Evolutionary conservation across 2,329 filamentous ascomycete genomes (phyloP).

Genomic region (Fonsecaea multimorphosa): DNA sequence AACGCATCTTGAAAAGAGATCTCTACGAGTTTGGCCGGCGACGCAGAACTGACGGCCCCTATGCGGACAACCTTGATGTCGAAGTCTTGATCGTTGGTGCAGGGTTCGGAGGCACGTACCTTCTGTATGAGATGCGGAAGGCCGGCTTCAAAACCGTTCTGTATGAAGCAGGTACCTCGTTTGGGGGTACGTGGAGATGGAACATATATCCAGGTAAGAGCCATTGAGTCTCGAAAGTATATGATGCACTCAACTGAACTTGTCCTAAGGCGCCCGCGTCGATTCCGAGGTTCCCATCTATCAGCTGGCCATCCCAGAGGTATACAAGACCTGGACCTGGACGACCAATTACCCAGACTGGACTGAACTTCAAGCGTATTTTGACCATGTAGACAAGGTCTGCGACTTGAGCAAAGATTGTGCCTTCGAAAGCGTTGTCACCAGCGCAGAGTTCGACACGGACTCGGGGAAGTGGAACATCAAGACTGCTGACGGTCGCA

Average conservation of each 20-base stretch:
- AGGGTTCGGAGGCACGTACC: constrained; percentile 54
- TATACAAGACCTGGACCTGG: constrained; percentile 48
- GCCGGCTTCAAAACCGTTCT: constrained; percentile 57
- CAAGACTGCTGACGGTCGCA: constrained; percentile 49
- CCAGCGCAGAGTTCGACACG: constrained; percentile 50
- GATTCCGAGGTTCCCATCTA: constrained; percentile 57
- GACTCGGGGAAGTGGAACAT: constrained; percentile 52
- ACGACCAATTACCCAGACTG: constrained; percentile 45
- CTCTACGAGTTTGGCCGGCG: constrained; percentile 32
- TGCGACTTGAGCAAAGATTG: constrained; percentile 54
- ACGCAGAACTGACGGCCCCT: constrained; percentile 30
- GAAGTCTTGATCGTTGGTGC: constrained; percentile 44
- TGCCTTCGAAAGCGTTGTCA: constrained; percentile 53
- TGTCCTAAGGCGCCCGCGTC: constrained; percentile 51
- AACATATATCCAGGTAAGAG: constrained; percentile 45
- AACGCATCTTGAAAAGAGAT: constrained; percentile 30
- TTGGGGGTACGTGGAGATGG: constrained; percentile 49
- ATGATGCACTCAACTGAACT: not conserved
- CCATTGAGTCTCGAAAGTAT: not conserved
- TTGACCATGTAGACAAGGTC: constrained; percentile 54
- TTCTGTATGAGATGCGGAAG: constrained; percentile 60
- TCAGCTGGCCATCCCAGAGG: constrained; percentile 55
- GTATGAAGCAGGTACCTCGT: constrained; percentile 60
- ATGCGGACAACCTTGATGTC: constrained; percentile 36
- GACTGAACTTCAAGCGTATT: constrained; percentile 55